Evolutionary conservation across 1,284 basidiomycete genomes (phyloP).

Genomic region (Taiwanofungus camphoratus): DNA sequence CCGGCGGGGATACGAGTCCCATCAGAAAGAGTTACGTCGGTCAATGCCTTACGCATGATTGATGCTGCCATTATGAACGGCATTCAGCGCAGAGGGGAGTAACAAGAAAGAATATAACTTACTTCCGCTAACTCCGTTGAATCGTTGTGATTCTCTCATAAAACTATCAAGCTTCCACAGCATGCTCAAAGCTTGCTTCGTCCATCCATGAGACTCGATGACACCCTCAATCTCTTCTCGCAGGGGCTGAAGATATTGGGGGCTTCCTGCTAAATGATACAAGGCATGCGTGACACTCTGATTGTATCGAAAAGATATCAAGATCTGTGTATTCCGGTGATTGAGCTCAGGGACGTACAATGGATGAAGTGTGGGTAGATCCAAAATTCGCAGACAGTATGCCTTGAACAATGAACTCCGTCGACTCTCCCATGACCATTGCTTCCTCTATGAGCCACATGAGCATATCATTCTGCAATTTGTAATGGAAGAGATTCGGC

Average conservation of each 20-base stretch:
- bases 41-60: constrained; percentile 30
- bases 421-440: constrained; percentile 8
- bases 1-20: constrained; percentile 38
- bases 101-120: constrained; percentile 5
- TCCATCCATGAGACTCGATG: constrained; percentile 38
- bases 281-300: constrained; percentile 34
- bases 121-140: constrained; percentile 26
- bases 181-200: constrained; percentile 36
- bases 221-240: constrained; percentile 40
- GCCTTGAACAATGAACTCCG: constrained; percentile 17
- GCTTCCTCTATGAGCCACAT: constrained; percentile 26
- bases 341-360: constrained; percentile 13
- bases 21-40: constrained; percentile 35
- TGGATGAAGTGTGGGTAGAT: constrained; percentile 28
- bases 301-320: not conserved
- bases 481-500: not conserved
- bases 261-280: constrained; percentile 36
- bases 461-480: constrained; percentile 21
- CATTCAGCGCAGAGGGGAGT: not conserved
- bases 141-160: constrained; percentile 40
- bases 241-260: constrained; percentile 34
- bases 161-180: constrained; percentile 51
- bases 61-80: constrained; percentile 22
- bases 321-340: not conserved
- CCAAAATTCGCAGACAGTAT: constrained; percentile 27